These are phyloP conservation scores for Phytophthora macrochlamydospora DNA, from an alignment of 352 stramenopile species.

Conservation along the genomic window DNA sequence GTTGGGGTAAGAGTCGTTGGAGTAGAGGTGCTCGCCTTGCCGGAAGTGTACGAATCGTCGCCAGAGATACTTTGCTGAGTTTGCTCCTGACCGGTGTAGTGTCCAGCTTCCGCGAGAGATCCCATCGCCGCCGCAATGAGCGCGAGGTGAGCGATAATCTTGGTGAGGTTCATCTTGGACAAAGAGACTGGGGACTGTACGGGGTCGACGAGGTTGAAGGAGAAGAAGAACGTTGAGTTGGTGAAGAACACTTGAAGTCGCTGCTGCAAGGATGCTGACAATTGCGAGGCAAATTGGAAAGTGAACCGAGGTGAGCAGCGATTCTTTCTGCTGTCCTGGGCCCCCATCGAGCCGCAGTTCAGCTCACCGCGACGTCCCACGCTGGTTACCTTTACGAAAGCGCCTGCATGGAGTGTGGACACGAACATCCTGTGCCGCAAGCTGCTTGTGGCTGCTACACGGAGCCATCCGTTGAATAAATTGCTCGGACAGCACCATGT, in stretches of 20 bases:
- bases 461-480: not conserved
- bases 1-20: conserved; percentile 2
- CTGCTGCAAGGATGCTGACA: conserved; percentile 8
- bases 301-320: not conserved
- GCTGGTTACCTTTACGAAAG: conserved; percentile 1
- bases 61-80: conserved; percentile 12
- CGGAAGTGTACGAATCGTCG: conserved; percentile 20
- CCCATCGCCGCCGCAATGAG: conserved; percentile 26
- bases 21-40: not conserved
- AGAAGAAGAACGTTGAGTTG: conserved; percentile 15
- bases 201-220: conserved; percentile 14
- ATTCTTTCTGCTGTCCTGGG: not conserved
- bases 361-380: not conserved
- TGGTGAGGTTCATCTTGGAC: conserved; percentile 40
- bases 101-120: conserved; percentile 25
- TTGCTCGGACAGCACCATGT: not conserved
- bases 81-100: conserved; percentile 1
- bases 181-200: conserved; percentile 12
- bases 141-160: conserved; percentile 38
- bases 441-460: not conserved
- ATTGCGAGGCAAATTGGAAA: conserved; percentile 16
- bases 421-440: not conserved
- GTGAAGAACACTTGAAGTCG: conserved; percentile 12
- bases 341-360: not conserved
- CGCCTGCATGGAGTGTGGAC: not conserved